These are phyloP conservation scores for Fusarium sp. DNA, from an alignment of 2,329 filamentous ascomycete species.

Conservation along the genomic window DNA sequence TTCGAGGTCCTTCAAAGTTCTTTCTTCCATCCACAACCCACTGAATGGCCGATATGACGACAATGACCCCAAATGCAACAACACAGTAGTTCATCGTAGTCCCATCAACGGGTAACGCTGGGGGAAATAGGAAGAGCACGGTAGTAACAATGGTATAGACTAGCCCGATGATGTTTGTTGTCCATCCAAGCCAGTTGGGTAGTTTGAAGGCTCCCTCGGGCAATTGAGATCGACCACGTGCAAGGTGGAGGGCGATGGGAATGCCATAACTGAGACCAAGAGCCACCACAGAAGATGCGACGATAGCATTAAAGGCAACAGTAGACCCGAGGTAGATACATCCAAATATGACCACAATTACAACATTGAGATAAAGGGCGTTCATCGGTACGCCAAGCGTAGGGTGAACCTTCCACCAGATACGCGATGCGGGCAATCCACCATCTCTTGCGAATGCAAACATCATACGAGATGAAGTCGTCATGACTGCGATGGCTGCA, in stretches of 20 bases:
- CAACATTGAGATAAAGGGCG: constrained; percentile 69
- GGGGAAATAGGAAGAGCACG: constrained; percentile 78
- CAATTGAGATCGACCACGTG: constrained; percentile 72
- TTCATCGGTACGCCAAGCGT: constrained; percentile 74
- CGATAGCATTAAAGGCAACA: constrained; percentile 76
- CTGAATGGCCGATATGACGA: constrained; percentile 55
- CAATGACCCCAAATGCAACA: constrained; percentile 59
- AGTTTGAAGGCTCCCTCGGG: constrained; percentile 60
- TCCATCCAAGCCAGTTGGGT: constrained; percentile 52
- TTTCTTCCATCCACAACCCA: constrained; percentile 61
- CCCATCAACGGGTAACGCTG: constrained; percentile 70
- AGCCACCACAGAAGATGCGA: constrained; percentile 77
- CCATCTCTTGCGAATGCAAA: constrained; percentile 75
- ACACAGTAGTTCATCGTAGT: constrained; percentile 74
- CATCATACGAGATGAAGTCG: constrained; percentile 73
- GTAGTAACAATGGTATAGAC: constrained; percentile 75
- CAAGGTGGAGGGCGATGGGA: constrained; percentile 75
- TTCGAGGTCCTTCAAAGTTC: constrained; percentile 49
- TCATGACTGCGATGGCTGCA: constrained; percentile 72
- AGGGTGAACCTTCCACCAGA: constrained; percentile 72
- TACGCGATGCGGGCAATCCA: constrained; percentile 70
- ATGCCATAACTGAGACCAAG: constrained; percentile 80
- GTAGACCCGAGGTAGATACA: constrained; percentile 76
- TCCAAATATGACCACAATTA: constrained; percentile 74
- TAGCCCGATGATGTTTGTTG: constrained; percentile 59